phyloP scores from a whole-genome alignment of 2,329 filamentous ascomycete species.

The Penicillium sp. region DNA sequence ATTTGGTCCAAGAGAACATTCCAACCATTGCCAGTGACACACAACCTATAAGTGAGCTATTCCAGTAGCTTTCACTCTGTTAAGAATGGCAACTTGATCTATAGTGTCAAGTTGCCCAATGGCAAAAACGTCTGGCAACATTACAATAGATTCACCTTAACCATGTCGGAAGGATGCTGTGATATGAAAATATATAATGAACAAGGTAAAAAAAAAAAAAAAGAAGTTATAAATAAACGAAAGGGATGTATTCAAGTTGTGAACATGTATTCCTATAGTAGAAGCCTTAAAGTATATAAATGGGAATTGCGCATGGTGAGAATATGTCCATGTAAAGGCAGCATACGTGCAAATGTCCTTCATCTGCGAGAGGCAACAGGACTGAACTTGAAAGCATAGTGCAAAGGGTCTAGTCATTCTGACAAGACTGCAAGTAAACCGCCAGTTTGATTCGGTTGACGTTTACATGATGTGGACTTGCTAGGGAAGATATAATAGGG shows the following conservation, averaged over 20 bases:
- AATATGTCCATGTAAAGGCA: neutral
- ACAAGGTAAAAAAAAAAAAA: no score
- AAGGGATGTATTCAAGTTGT: neutral
- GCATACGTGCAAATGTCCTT: neutral
- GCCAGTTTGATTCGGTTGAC: neutral
- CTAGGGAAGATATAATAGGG: neutral
- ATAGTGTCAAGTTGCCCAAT: no score
- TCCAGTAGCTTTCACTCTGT: no score
- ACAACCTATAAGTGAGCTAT: no score
- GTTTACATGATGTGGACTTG: neutral
- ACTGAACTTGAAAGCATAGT: neutral
- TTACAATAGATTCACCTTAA: no score
- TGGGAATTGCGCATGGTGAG: neutral
- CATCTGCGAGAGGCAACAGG: neutral
- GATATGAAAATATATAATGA: no score
- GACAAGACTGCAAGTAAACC: neutral
- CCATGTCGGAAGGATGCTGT: no score
- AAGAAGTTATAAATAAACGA: no score
- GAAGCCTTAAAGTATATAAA: neutral
- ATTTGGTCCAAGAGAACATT: no score
- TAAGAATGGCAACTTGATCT: no score
- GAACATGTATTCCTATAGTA: neutral
- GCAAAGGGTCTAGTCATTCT: neutral
- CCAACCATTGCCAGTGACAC: no score
- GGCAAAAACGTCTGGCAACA: no score